Base-by-base conservation (phyloP, 2,329 filamentous ascomycete species). In the Sporothrix pseudoabietina region DNA sequence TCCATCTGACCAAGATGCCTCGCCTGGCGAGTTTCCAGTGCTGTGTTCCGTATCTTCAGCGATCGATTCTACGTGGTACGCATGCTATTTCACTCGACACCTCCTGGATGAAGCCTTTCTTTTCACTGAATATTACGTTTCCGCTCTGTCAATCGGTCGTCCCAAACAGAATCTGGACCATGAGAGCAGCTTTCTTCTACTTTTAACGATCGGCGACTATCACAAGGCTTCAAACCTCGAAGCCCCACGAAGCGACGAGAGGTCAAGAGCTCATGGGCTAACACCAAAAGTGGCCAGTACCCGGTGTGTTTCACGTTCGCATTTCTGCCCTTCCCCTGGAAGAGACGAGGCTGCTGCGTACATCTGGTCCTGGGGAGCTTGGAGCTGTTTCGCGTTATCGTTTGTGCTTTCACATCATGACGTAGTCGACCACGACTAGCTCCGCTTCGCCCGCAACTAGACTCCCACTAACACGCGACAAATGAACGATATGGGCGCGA, bases 321-420 rank as follows among this genome's bases (percentile, higher is more conserved):
- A 14, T n/a, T 35, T 9, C 14, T 8, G 26, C 26, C 26, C 26
- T 26, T 26, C 26, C 26, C 26, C 12, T 32, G 3, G n/a, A 41
- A 41, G 39, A 65, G 39, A 47, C 61, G 12, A 66, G 61, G 39
- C 61, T 66, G 41, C 39, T 7, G 61, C 61, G 61, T 66, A 47
- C 61, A 30, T 66, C 14, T 66, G 39, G 39, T 66, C 39, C 61
- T 66, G 61, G 55, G 54, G 22, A 26, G 32, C 32, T 35, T 35
- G 47, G 30, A 55, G 35, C n/a, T 30, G 44, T 47, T 52, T 68
- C 41, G 59, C 59, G 59, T 35, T 30, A 26, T 61, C 30, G 22
- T 44, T 8, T 52, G 44, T 19, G 61, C 44, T 35, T 52, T 49
- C 65, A 68, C 65, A 68, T 68, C 65, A 68, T 68, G 65, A 68